A percentile compares a stretch with the other conserved stretches of the same genome.
These are phyloP conservation scores for Phaeosphaeriaceae sp. DNA, from an alignment of 2,329 filamentous ascomycete genomes.

Conservation along the genomic window DNA sequence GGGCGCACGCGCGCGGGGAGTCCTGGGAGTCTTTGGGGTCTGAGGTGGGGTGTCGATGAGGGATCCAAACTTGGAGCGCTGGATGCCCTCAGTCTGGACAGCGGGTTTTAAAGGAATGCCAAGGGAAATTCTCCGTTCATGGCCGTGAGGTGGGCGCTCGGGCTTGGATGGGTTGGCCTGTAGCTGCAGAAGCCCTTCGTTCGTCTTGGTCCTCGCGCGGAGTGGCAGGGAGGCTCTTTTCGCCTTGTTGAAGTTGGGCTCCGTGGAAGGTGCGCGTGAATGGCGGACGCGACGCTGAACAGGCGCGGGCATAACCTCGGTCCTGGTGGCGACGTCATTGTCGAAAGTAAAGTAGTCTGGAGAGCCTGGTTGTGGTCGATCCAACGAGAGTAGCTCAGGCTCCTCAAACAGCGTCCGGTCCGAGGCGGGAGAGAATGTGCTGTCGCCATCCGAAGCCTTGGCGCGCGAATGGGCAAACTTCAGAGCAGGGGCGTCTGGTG, in stretches of 20 bases:
- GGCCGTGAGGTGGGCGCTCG: constrained; percentile 12
- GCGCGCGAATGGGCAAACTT: constrained; percentile 22
- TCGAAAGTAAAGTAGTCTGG: constrained; percentile 19
- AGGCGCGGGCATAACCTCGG: constrained; percentile 14
- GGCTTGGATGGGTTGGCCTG: constrained; percentile 21
- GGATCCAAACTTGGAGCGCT: constrained; percentile 12
- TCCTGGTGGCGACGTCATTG: constrained; percentile 15
- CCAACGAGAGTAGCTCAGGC: constrained; percentile 22
- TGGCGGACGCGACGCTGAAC: constrained; percentile 20
- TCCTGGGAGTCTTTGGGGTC: constrained; percentile 1
- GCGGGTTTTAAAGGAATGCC: constrained; percentile 25
- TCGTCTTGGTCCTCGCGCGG: constrained; percentile 24
- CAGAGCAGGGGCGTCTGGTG: constrained; percentile 13
- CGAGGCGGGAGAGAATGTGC: constrained; percentile 21
- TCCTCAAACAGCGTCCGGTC: constrained; percentile 30
- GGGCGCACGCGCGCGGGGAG: constrained; percentile 6
- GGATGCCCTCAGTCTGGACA: constrained; percentile 6
- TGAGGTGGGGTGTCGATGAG: constrained; percentile 12
- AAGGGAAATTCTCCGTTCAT: constrained; percentile 30
- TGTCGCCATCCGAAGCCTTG: constrained; percentile 19
- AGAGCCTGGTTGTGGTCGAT: constrained; percentile 17
- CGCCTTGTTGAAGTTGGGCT: constrained; percentile 16
- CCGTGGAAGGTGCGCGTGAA: constrained; percentile 20
- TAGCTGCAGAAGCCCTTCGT: constrained; percentile 29
- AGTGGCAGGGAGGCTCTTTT: constrained; percentile 17